Conservation (phyloP, 2,329 filamentous ascomycete species). For the Beauveria bassiana region DNA sequence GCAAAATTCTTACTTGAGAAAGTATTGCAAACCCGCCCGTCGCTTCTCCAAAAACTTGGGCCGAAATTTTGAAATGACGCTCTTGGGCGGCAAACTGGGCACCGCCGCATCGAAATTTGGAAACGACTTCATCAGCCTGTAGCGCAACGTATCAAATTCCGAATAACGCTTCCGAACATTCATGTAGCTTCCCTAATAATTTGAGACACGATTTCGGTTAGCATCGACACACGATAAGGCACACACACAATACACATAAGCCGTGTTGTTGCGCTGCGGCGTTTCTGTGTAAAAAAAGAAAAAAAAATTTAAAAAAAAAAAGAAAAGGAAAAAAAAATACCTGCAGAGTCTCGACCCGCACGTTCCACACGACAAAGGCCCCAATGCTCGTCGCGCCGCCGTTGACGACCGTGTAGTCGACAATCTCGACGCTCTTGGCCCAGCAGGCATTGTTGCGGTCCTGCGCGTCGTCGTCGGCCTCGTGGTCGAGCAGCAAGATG, state of each 20-base stretch:
- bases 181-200: slow-evolving; percentile 48
- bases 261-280: too few species aligned
- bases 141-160: slow-evolving; percentile 80
- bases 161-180: slow-evolving; percentile 72
- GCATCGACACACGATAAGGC: too few species aligned
- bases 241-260: too few species aligned
- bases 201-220: too few species aligned
- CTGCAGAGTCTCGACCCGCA: slow-evolving; percentile 76
- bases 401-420: slow-evolving; percentile 49
- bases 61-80: slow-evolving; percentile 77
- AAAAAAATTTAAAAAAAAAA: too few species aligned
- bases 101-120: slow-evolving; percentile 79
- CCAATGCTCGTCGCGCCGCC: slow-evolving; percentile 54
- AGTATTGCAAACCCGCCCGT: slow-evolving; percentile 78
- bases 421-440: slow-evolving; percentile 55
- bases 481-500: slow-evolving; percentile 57
- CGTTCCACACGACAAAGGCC: slow-evolving; percentile 95
- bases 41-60: slow-evolving; percentile 80
- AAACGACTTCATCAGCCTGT: slow-evolving; percentile 68
- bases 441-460: slow-evolving; percentile 53
- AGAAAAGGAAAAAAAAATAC: slow-evolving; percentile 39
- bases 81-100: slow-evolving; percentile 86
- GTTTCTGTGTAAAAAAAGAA: too few species aligned
- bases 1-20: slow-evolving; percentile 64
- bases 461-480: slow-evolving; percentile 38